Percentiles rank a stretch among this genome's conserved stretches.
These are phyloP conservation scores for Lachancea fermentati DNA, from an alignment of 805 yeast species.

Conservation along the genomic window DNA sequence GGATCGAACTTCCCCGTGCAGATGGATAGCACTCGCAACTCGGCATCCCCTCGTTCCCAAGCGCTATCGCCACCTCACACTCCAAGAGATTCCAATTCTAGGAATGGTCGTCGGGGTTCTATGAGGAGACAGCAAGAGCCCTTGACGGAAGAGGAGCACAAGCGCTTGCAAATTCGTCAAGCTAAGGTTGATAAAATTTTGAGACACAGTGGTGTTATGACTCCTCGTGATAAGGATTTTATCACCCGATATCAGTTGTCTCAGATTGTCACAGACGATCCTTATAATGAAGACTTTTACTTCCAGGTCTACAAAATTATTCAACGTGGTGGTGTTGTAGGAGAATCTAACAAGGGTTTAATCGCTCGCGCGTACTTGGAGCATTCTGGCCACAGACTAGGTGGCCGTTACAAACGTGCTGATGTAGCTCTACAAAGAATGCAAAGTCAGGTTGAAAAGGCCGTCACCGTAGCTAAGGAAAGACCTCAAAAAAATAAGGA, in stretches of 20 bases:
- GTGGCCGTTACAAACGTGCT: conserved; percentile 78
- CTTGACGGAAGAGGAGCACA: conserved; percentile 68
- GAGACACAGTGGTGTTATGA: conserved; percentile 89
- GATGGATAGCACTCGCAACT: conserved; percentile 4
- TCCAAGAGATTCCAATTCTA: conserved; percentile 7
- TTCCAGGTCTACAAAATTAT: conserved; percentile 84
- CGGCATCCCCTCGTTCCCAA: conserved; percentile 6
- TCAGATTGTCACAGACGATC: conserved; percentile 94
- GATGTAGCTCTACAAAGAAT: conserved; percentile 91
- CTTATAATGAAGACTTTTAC: conserved; percentile 94
- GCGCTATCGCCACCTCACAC: conserved; percentile 8
- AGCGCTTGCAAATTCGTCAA: conserved; percentile 59
- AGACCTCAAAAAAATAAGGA: conserved; percentile 61
- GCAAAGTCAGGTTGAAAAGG: conserved; percentile 97
- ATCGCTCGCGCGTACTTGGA: conserved; percentile 90
- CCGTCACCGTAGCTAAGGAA: conserved; percentile 91
- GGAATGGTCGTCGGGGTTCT: conserved; percentile 17
- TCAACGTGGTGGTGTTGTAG: conserved; percentile 42
- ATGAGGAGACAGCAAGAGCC: conserved; percentile 33
- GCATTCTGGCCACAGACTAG: conserved; percentile 85
- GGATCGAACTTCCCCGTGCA: conserved; percentile 18
- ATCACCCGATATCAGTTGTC: conserved; percentile 91
- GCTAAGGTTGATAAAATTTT: conserved; percentile 70
- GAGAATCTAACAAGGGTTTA: conserved; percentile 54
- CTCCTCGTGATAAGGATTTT: conserved; percentile 93